Percentiles rank a stretch among this genome's conserved stretches.
phyloP scores from a whole-genome alignment of 1,284 basidiomycete genomes.

The Vanrija sp. region DNA sequence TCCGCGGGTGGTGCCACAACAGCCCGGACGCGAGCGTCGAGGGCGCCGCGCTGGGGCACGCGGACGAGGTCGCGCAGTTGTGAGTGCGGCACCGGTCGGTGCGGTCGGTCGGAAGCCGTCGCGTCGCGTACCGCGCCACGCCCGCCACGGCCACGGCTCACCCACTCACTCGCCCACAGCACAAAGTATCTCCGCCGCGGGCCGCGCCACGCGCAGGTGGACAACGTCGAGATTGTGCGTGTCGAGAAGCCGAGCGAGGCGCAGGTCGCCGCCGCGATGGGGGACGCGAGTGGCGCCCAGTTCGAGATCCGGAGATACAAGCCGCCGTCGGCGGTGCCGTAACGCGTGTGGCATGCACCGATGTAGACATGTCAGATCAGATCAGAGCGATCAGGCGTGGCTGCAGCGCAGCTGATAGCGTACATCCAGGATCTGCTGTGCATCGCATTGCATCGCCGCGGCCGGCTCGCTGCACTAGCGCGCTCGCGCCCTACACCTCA shows the following conservation, averaged over 20 bases:
- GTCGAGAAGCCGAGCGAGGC: constrained; percentile 23
- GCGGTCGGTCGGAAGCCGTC: background rate
- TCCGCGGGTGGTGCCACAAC: constrained; percentile 44
- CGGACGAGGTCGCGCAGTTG: constrained; percentile 39
- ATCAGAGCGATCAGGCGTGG: no score
- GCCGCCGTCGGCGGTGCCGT: background rate
- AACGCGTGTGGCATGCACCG: no score
- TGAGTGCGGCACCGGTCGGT: no score
- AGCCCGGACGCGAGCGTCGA: constrained; percentile 42
- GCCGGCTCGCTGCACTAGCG: no score
- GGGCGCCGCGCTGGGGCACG: constrained; percentile 39
- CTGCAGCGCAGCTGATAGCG: background rate
- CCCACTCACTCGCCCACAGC: constrained; percentile 14
- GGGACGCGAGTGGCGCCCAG: background rate
- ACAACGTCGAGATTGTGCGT: constrained; percentile 21
- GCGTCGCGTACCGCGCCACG: background rate
- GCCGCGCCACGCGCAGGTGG: constrained; percentile 34
- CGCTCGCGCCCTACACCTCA: background rate
- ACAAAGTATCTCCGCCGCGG: constrained; percentile 31
- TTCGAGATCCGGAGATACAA: constrained; percentile 7
- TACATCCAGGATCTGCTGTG: no score
- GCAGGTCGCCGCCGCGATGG: constrained; percentile 24
- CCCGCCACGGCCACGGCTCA: no score
- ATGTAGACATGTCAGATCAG: no score
- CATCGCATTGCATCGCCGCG: no score